phyloP scores from a whole-genome alignment of 257 asterid genomes.

The Ehretia macrophylla region DNA sequence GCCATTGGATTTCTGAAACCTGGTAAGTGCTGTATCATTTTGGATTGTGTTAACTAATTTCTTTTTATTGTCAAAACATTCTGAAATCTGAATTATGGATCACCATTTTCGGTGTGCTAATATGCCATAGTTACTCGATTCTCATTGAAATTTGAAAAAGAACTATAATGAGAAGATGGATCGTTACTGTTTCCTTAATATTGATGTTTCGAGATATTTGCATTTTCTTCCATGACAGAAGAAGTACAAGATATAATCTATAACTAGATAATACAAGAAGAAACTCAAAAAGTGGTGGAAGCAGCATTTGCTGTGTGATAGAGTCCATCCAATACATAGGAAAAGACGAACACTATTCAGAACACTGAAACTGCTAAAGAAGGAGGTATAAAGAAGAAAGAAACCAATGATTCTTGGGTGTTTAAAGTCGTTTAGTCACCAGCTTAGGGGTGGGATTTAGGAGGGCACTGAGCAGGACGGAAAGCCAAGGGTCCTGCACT shows the following conservation, averaged over 20 bases:
- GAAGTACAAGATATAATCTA: neutral
- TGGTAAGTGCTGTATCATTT: conserved; percentile 27
- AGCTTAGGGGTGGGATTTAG: conserved; percentile 10
- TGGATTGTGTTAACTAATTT: neutral
- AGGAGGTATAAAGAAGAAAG: neutral
- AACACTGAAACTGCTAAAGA: neutral
- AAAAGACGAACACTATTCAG: neutral
- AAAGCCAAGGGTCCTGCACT: conserved; percentile 80
- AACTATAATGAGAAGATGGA: neutral
- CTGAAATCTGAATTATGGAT: neutral
- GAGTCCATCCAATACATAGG: neutral
- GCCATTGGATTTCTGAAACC: conserved; percentile 75
- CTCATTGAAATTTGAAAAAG: neutral
- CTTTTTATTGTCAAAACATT: neutral
- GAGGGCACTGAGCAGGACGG: conserved; percentile 63
- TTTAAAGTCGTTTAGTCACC: conserved; percentile 1
- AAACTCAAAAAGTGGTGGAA: neutral
- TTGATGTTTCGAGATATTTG: neutral
- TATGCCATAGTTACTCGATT: neutral
- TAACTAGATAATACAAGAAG: neutral
- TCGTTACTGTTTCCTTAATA: neutral
- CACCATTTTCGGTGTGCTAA: neutral
- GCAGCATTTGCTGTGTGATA: neutral
- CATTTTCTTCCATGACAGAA: neutral
- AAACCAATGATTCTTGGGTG: neutral